These are phyloP conservation scores for Trichoderma sp. DNA, from an alignment of 2,329 filamentous ascomycete genomes.

Conservation along the genomic window DNA sequence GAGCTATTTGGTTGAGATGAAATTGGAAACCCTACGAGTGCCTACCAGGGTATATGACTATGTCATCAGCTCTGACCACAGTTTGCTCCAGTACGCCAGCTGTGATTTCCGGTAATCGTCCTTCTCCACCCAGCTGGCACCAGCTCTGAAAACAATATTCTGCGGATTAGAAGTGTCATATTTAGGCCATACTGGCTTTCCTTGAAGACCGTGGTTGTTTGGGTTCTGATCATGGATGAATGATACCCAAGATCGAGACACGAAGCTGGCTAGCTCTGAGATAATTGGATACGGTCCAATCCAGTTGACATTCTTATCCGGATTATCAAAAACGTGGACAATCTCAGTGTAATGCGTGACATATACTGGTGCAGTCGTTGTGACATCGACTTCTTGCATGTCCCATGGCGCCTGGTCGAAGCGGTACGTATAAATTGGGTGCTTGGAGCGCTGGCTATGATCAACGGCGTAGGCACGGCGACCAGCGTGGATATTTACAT, in stretches of 20 bases:
- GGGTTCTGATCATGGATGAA: constrained; percentile 9
- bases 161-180: not conserved
- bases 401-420: constrained; percentile 7
- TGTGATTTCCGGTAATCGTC: constrained; percentile 2
- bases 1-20: not conserved
- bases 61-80: constrained; percentile 12
- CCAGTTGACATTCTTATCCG: constrained; percentile 15
- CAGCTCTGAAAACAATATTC: constrained; percentile 11
- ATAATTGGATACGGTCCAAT: constrained; percentile 14
- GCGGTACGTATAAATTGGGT: not conserved
- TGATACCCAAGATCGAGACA: constrained; percentile 2
- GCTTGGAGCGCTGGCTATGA: not conserved
- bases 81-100: constrained; percentile 8
- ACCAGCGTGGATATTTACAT: constrained; percentile 4
- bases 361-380: not conserved
- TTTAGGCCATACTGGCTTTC: not conserved
- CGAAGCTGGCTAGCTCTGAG: not conserved
- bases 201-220: constrained; percentile 4
- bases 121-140: constrained; percentile 2
- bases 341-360: constrained; percentile 5
- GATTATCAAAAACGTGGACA: constrained; percentile 15
- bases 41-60: not conserved
- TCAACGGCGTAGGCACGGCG: not conserved
- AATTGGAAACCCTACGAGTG: not conserved
- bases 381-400: constrained; percentile 7